A percentile compares a stretch with the other conserved stretches of the same genome.
These are phyloP conservation scores for Alternaria panax DNA, from an alignment of 2,329 filamentous ascomycete genomes.

Conservation along the genomic window DNA sequence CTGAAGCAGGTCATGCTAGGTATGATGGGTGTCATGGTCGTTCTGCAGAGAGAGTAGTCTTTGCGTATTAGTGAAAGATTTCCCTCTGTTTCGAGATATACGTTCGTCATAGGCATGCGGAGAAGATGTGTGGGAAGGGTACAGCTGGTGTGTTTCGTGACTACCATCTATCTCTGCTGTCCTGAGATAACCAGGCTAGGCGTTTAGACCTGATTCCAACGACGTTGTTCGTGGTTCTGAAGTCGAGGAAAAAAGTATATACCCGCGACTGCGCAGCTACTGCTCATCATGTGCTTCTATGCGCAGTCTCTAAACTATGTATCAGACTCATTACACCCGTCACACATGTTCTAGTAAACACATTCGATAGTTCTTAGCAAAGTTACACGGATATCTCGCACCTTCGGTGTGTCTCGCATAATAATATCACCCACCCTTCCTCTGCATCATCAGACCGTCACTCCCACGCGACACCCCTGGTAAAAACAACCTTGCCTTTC, in stretches of 20 bases:
- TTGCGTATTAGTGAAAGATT: neutral
- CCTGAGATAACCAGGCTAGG: constrained; percentile 11
- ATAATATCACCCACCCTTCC: neutral
- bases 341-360: neutral
- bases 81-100: neutral
- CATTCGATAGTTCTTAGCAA: neutral
- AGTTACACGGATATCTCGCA: neutral
- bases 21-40: constrained; percentile 92
- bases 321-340: neutral
- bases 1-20: constrained; percentile 94
- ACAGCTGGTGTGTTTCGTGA: neutral
- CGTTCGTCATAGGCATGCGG: neutral
- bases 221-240: neutral
- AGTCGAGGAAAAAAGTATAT: constrained; percentile 6
- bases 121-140: neutral
- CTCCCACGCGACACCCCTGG: neutral
- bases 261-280: neutral
- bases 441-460: neutral
- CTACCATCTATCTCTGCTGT: neutral
- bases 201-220: constrained; percentile 7
- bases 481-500: constrained; percentile 2
- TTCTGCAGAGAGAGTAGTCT: constrained; percentile 84
- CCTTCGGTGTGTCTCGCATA: neutral
- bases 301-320: neutral
- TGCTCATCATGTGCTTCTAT: neutral